Conservation (phyloP, 495 filamentous ascomycete species). For the Penicillium goetzii region DNA sequence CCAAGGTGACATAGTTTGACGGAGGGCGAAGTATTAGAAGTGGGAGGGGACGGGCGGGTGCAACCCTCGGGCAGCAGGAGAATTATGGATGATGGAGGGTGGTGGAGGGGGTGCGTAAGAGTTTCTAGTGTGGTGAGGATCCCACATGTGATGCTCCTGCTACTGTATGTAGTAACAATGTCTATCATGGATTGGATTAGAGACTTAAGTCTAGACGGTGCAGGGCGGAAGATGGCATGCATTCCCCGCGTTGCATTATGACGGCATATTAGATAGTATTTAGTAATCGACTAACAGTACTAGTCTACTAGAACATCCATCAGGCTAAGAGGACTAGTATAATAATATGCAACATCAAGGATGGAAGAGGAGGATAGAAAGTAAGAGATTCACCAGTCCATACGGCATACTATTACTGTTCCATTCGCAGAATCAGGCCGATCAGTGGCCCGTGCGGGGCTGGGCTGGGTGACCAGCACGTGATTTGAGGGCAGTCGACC, state of each 20-base stretch:
- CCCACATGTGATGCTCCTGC: background rate
- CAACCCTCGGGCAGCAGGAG: slow-evolving; percentile 13
- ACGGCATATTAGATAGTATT: background rate
- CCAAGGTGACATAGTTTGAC: background rate
- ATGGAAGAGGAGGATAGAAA: background rate
- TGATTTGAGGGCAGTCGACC: slow-evolving; percentile 23
- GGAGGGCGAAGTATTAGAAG: background rate
- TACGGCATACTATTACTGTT: no score
- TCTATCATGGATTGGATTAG: background rate
- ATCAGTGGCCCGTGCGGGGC: slow-evolving; percentile 22
- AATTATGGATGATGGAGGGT: background rate
- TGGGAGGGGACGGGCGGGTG: slow-evolving; percentile 1
- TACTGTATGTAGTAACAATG: background rate
- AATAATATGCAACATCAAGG: background rate
- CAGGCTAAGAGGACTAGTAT: background rate
- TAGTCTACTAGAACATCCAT: background rate
- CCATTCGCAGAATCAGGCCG: background rate
- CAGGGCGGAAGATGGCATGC: slow-evolving; percentile 7
- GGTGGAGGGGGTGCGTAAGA: background rate
- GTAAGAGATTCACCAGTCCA: background rate
- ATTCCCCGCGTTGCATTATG: slow-evolving; percentile 5
- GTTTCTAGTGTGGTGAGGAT: background rate
- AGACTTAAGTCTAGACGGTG: background rate
- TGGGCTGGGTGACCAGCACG: slow-evolving; percentile 13
- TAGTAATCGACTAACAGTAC: background rate